Evolutionary conservation across 768 basidiomycete genomes (phyloP).

Genomic region (Boletus tomentosulus): DNA sequence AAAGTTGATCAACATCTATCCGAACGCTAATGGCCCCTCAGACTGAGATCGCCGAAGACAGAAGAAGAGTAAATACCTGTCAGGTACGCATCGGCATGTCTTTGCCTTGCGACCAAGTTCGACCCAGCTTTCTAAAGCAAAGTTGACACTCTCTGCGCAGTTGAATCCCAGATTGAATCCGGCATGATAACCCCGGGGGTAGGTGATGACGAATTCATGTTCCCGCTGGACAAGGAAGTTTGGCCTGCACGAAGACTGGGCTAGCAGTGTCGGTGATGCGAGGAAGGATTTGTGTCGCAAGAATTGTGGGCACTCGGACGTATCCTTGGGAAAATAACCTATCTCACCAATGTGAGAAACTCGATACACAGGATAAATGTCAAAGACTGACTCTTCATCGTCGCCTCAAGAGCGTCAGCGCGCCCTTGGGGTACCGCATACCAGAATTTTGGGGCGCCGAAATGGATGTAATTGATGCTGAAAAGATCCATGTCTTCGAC

Average conservation of each 20-base stretch:
- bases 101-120: conserved; percentile 81
- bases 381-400: conserved; percentile 68
- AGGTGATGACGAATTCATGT: conserved; percentile 97
- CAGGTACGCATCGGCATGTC: conserved; percentile 66
- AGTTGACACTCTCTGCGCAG: conserved; percentile 96
- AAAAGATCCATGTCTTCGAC: conserved; percentile 99
- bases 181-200: conserved; percentile 91
- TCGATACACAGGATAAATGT: not conserved
- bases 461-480: conserved; percentile 98
- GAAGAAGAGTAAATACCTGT: conserved; percentile 48
- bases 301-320: conserved; percentile 84
- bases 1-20: conserved; percentile 87
- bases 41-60: not conserved
- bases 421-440: conserved; percentile 91
- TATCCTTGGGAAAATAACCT: conserved; percentile 91
- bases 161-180: conserved; percentile 97
- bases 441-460: conserved; percentile 97
- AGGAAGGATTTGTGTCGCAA: conserved; percentile 95
- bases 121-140: conserved; percentile 92
- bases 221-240: conserved; percentile 89
- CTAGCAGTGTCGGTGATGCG: conserved; percentile 80
- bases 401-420: conserved; percentile 76
- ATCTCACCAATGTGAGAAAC: conserved; percentile 4
- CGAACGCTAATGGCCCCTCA: conserved; percentile 58
- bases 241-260: conserved; percentile 73